These are phyloP conservation scores for Neotropicomus parvogracilis DNA, from an alignment of 1,284 basidiomycete genomes.

Conservation along the genomic window DNA sequence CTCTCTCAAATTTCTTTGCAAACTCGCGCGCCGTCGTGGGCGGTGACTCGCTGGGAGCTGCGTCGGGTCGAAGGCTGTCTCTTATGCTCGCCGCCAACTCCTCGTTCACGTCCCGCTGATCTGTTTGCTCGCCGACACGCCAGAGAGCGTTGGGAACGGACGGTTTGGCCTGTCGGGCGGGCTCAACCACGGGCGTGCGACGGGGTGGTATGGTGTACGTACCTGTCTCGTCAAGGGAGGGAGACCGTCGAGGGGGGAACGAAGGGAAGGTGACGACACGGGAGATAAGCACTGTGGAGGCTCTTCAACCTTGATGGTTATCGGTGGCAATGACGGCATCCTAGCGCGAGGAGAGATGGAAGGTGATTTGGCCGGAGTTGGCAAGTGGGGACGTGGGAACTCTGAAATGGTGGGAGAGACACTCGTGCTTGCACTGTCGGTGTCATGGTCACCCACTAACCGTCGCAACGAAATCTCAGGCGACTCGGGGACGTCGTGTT, in stretches of 20 bases:
- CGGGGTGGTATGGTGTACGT: background rate
- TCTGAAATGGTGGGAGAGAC: constrained; percentile 19
- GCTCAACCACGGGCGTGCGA: background rate
- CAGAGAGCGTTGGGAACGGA: background rate
- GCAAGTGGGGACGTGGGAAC: constrained; percentile 24
- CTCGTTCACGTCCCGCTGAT: background rate
- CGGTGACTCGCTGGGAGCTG: background rate
- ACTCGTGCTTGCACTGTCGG: constrained; percentile 4
- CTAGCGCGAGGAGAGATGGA: constrained; percentile 12
- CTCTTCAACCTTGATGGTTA: constrained; percentile 29
- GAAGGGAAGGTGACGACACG: background rate
- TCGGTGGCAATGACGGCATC: constrained; percentile 29
- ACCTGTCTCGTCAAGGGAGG: constrained; percentile 13
- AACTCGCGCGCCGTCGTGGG: constrained; percentile 27
- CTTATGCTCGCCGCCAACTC: constrained; percentile 12
- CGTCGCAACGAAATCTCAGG: constrained; percentile 11
- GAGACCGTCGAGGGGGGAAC: background rate
- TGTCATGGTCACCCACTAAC: background rate
- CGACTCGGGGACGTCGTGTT: constrained; percentile 3
- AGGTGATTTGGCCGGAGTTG: constrained; percentile 29
- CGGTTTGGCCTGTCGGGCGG: background rate
- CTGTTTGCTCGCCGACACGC: background rate
- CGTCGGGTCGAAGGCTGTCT: constrained; percentile 7
- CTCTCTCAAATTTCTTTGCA: constrained; percentile 13
- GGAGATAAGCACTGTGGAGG: constrained; percentile 4